Conservation (phyloP, 192 early-diverging fungal species). For the Mortierella claussenii region DNA sequence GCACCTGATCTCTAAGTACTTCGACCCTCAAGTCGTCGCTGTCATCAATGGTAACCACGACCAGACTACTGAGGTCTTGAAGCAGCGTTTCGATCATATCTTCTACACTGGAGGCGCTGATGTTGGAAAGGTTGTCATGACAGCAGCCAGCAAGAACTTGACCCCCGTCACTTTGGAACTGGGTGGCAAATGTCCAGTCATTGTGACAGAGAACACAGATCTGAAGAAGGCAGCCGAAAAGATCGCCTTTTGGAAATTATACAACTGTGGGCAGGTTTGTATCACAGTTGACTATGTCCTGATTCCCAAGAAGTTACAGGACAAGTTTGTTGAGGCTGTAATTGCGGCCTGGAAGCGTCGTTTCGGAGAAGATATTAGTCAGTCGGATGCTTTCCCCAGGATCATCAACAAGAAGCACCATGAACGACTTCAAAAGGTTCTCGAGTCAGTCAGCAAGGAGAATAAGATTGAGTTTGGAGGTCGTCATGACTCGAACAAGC, state of each 20-base stretch:
- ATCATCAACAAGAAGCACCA: constrained; percentile 64
- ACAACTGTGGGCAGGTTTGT: constrained; percentile 87
- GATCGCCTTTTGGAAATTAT: constrained; percentile 83
- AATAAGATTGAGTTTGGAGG: constrained; percentile 61
- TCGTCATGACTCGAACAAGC: constrained; percentile 19
- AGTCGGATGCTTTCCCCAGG: constrained; percentile 47
- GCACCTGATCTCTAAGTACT: constrained; percentile 62
- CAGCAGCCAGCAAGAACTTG: constrained; percentile 68
- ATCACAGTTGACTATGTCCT: constrained; percentile 79
- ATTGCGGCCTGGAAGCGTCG: constrained; percentile 44
- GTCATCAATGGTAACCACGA: constrained; percentile 67
- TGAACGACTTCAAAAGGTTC: constrained; percentile 56
- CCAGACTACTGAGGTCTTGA: constrained; percentile 65
- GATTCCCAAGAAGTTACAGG: constrained; percentile 57
- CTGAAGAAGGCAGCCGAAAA: constrained; percentile 72
- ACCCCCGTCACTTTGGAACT: constrained; percentile 73
- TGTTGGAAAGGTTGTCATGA: constrained; percentile 69
- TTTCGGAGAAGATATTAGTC: constrained; percentile 54
- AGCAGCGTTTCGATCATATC: constrained; percentile 70
- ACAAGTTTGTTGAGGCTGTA: constrained; percentile 59
- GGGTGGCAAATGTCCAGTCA: constrained; percentile 79
- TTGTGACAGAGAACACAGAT: constrained; percentile 76
- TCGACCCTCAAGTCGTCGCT: constrained; percentile 58
- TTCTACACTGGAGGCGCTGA: constrained; percentile 71
- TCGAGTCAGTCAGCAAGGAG: constrained; percentile 53